These are phyloP conservation scores for Sphaceloma murrayae DNA, from an alignment of 2,329 filamentous ascomycete species.

Conservation along the genomic window DNA sequence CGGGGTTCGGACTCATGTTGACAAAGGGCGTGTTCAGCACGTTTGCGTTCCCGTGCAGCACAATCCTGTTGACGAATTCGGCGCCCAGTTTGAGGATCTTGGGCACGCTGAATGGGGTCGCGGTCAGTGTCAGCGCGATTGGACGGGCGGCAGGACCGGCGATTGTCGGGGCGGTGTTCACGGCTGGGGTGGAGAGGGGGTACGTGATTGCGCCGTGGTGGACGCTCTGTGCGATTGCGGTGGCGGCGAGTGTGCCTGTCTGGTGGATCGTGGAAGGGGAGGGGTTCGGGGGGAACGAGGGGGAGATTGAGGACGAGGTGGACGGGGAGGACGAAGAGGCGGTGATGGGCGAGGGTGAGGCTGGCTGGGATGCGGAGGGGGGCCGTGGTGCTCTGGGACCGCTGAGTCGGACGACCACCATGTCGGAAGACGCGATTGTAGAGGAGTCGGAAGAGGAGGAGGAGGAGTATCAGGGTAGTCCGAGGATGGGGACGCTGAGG, in stretches of 20 bases:
- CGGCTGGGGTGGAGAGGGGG: conserved; percentile 62
- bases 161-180: conserved; percentile 61
- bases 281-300: conserved; percentile 45
- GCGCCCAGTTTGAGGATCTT: conserved; percentile 65
- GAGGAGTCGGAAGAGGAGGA: conserved; percentile 22
- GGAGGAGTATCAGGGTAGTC: conserved; percentile 18
- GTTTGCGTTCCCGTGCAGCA: conserved; percentile 79
- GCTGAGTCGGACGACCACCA: conserved; percentile 28
- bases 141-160: conserved; percentile 74
- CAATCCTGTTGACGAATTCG: conserved; percentile 84
- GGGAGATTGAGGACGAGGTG: conserved; percentile 28
- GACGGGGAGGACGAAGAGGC: conserved; percentile 27
- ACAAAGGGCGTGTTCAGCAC: conserved; percentile 67
- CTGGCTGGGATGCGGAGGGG: conserved; percentile 26
- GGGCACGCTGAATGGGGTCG: conserved; percentile 84
- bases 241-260: conserved; percentile 59
- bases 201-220: conserved; percentile 77
- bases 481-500: conserved; percentile 14
- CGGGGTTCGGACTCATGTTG: conserved; percentile 58
- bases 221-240: conserved; percentile 55
- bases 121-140: conserved; percentile 70
- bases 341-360: conserved; percentile 20
- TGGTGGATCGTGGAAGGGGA: conserved; percentile 67
- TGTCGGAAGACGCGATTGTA: conserved; percentile 22
- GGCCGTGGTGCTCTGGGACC: conserved; percentile 32